These are phyloP conservation scores for Fusarium citri DNA, from an alignment of 2,329 filamentous ascomycete genomes.

Conservation along the genomic window DNA sequence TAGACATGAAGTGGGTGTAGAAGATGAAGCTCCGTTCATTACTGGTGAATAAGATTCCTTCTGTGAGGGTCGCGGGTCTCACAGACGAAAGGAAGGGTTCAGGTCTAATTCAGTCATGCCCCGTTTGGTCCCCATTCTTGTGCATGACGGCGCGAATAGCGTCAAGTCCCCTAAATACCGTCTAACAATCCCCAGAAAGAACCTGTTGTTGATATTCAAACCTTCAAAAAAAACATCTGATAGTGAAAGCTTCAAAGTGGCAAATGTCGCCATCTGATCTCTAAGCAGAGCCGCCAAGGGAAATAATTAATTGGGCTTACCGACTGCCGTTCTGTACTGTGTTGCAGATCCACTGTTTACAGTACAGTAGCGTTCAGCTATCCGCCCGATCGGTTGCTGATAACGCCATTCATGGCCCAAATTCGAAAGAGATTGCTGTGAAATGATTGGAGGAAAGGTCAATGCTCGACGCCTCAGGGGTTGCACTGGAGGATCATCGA, in stretches of 20 bases:
- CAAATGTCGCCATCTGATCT: slow-evolving; percentile 30
- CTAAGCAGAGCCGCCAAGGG: slow-evolving; percentile 26
- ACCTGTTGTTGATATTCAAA: not conserved
- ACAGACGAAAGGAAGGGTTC: slow-evolving; percentile 1
- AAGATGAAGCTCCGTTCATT: not conserved
- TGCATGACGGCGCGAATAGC: slow-evolving; percentile 32
- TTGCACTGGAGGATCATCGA: not conserved
- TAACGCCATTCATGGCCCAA: slow-evolving; percentile 44
- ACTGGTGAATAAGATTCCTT: slow-evolving; percentile 12
- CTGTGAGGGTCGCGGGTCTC: slow-evolving; percentile 10
- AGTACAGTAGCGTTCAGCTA: slow-evolving; percentile 15
- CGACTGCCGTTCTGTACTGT: slow-evolving; percentile 39
- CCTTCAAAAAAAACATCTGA: not conserved
- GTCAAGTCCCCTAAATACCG: slow-evolving; percentile 1
- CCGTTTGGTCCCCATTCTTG: slow-evolving; percentile 33
- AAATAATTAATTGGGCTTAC: slow-evolving; percentile 16
- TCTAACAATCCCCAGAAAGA: not conserved
- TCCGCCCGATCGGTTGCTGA: slow-evolving; percentile 44
- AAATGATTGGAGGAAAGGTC: slow-evolving; percentile 30
- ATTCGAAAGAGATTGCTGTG: slow-evolving; percentile 40
- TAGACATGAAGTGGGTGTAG: slow-evolving; percentile 2
- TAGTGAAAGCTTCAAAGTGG: slow-evolving; percentile 21
- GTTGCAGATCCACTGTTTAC: slow-evolving; percentile 34
- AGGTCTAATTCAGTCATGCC: slow-evolving; percentile 17
- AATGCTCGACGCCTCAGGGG: slow-evolving; percentile 10